Evolutionary conservation across 1,139 yeast genomes (phyloP).

Genomic region (Starmera stellimalicola): DNA sequence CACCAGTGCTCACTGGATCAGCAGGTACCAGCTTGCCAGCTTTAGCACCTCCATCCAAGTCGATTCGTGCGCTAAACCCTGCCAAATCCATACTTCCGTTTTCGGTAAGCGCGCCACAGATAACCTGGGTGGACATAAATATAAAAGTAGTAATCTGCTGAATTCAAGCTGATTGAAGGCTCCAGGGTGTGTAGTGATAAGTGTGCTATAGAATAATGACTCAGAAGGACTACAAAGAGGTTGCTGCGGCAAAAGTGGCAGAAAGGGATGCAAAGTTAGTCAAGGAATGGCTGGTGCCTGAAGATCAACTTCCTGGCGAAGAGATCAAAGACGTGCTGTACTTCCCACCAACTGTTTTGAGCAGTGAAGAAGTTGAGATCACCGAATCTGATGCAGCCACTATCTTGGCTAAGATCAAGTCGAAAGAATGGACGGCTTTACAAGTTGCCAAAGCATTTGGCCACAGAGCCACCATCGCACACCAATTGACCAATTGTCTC

Average conservation of each 20-base stretch:
- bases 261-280: slow-evolving; percentile 29
- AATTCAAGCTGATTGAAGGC: no score
- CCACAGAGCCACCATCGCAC: slow-evolving; percentile 49
- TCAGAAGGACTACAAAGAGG: slow-evolving; percentile 19
- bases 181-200: no score
- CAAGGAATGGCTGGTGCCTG: slow-evolving; percentile 32
- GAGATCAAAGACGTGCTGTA: slow-evolving; percentile 27
- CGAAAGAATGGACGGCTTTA: slow-evolving; percentile 27
- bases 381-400: slow-evolving; percentile 25
- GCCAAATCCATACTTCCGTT: no score
- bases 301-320: slow-evolving; percentile 29
- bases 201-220: not conserved
- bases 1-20: no score
- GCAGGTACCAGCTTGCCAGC: no score
- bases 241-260: slow-evolving; percentile 28
- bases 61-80: no score
- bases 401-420: slow-evolving; percentile 23
- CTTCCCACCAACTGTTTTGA: slow-evolving; percentile 27
- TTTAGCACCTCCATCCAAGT: no score
- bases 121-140: no score
- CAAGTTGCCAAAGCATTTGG: slow-evolving; percentile 42
- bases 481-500: slow-evolving; percentile 43
- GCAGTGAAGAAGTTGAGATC: slow-evolving; percentile 24
- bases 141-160: no score
- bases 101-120: no score